Base-by-base conservation (phyloP, 2,329 filamentous ascomycete species). In the Diaporthe sp. region DNA sequence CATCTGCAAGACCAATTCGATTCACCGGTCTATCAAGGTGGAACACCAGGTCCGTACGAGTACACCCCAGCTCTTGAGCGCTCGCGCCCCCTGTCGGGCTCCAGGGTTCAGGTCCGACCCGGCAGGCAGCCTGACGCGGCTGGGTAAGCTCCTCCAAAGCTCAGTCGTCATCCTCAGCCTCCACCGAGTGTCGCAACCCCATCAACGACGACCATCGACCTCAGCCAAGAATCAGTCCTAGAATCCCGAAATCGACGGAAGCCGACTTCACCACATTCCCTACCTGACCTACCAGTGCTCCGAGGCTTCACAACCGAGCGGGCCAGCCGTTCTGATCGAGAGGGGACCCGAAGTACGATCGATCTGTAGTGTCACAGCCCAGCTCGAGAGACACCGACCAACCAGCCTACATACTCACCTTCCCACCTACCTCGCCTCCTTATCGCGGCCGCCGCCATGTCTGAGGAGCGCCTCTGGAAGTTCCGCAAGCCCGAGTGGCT, bases 391-490 rank as follows among this genome's bases (percentile, higher is more conserved):
- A 55, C 6, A 39, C 67, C 55, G 15, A 10, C 22, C 46, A 7
- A 19, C 25, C 34, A 4, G n/a, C 25, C 34, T 46, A n/a, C 46
- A 31, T 22, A 37, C 37, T 51, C 31, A 28, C 17, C 22, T 51
- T 19, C 31, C 0, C 10, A 25, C 37, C 51, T 28, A 15, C 34
- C 25, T 28, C 46, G n/a, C 67, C n/a, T 44, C 55, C 46, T n/a
- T 37, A 37, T 51, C 22, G 22, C 70, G 31, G 15, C 60, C 76
- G 75, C 46, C 68, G 92, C 92, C 71, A 92, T 92, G 90, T 89
- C 91, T 77, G 91, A 92, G 79, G 91, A 92, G 76, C 90, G 91
- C 74, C 90, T 93, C 79, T 93, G 89, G 89, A 93, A 92, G 86
- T 93, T 93, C 82, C 84, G 87, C 83, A 89, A 86, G 87, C 92